phyloP scores from a whole-genome alignment of 2,329 filamentous ascomycete species.

The Scedosporium boydii region DNA sequence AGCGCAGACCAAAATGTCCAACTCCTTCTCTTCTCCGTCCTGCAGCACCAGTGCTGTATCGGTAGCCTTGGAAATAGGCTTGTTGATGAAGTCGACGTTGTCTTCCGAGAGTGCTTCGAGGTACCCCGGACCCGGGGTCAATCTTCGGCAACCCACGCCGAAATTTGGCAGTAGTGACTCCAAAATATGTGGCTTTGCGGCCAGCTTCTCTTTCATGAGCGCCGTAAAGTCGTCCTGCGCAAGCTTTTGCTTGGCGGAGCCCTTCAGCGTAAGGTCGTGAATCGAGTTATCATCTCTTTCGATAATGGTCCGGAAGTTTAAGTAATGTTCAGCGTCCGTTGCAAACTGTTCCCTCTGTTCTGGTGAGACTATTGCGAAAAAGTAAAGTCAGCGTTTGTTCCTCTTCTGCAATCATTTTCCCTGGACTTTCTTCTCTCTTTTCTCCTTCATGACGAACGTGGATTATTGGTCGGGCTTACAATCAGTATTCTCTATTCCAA shows the following conservation, averaged over 20 bases:
- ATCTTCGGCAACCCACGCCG: conserved; percentile 28
- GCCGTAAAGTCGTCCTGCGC: too few relatives aligned
- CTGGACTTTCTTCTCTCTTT: too few relatives aligned
- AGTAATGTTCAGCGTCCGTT: conserved; percentile 25
- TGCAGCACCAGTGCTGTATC: conserved; percentile 3
- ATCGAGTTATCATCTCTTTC: conserved; percentile 31
- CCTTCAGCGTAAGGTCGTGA: conserved; percentile 29
- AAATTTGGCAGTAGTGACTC: too few relatives aligned
- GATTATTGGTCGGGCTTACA: too few relatives aligned
- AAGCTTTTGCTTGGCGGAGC: conserved; percentile 12
- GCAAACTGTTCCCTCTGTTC: conserved; percentile 19
- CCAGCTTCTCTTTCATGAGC: too few relatives aligned
- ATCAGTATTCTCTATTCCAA: conserved; percentile 26
- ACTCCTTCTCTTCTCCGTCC: conserved; percentile 12
- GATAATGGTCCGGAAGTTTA: conserved; percentile 32
- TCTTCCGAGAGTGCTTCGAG: conserved; percentile 28
- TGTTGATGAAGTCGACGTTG: conserved; percentile 31
- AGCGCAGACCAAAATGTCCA: conserved; percentile 13
- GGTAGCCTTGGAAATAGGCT: conserved; percentile 18
- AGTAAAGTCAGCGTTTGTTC: too few relatives aligned
- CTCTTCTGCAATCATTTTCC: too few relatives aligned
- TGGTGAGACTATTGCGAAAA: too few relatives aligned
- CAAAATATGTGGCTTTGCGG: too few relatives aligned
- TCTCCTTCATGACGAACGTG: too few relatives aligned
- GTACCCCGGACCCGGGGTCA: conserved; percentile 31